Conservation (phyloP, 345 rosid genomes). For the Bretschneidera sinensis region DNA sequence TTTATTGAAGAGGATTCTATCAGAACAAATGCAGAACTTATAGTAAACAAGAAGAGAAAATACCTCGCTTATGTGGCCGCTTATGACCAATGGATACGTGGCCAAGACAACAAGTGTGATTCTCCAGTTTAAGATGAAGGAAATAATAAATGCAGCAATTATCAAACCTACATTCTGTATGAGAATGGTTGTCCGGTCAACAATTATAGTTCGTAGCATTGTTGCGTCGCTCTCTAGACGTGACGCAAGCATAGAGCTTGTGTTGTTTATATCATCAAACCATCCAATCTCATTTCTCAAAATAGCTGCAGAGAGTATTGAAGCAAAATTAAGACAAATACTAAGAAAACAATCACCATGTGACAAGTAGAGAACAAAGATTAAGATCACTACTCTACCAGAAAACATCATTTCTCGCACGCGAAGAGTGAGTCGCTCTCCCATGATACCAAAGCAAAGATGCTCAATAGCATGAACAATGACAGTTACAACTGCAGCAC, state of each 20-base stretch:
- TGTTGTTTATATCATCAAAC: slow-evolving; percentile 80
- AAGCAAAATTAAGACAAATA: neutral
- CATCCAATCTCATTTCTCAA: slow-evolving; percentile 90
- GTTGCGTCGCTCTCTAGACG: slow-evolving; percentile 85
- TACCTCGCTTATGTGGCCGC: slow-evolving; percentile 99
- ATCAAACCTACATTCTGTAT: slow-evolving; percentile 77
- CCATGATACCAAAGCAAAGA: slow-evolving; percentile 78
- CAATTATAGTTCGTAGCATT: slow-evolving; percentile 62
- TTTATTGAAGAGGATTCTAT: too few relatives aligned
- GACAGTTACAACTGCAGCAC: slow-evolving; percentile 59
- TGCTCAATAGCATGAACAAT: slow-evolving; percentile 66
- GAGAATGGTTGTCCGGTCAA: slow-evolving; percentile 76
- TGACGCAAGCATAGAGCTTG: slow-evolving; percentile 82
- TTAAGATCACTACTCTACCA: slow-evolving; percentile 27
- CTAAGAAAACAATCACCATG: neutral
- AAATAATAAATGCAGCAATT: slow-evolving; percentile 61
- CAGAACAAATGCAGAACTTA: neutral
- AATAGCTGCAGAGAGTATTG: slow-evolving; percentile 46
- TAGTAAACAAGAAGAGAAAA: slow-evolving; percentile 4
- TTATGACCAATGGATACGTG: slow-evolving; percentile 72
- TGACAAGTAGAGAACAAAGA: too few relatives aligned
- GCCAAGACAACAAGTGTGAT: slow-evolving; percentile 84
- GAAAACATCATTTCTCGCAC: slow-evolving; percentile 82
- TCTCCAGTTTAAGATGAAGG: slow-evolving; percentile 94
- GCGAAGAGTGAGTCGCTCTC: slow-evolving; percentile 88